Percentiles rank a stretch among this genome's conserved stretches.
These are phyloP conservation scores for Hypoxylon sp. DNA, from an alignment of 2,329 filamentous ascomycete genomes.

Conservation along the genomic window DNA sequence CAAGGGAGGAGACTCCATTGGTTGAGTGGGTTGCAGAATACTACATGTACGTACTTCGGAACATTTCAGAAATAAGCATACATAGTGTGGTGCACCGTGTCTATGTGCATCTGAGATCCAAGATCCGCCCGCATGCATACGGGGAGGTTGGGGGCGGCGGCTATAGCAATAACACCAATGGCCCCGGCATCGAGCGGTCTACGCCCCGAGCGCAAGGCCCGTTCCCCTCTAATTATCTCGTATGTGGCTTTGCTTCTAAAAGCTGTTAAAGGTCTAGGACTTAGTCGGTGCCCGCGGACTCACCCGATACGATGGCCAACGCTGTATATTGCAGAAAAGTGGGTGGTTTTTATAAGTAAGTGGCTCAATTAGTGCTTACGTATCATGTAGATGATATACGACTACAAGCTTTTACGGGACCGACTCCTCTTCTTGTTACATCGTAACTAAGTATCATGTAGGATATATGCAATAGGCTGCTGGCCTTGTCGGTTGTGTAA, in stretches of 20 bases:
- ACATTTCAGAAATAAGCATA: conserved; percentile 11
- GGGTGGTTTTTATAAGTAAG: conserved; percentile 7
- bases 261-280: not conserved
- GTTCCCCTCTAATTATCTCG: not conserved
- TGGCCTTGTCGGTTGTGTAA: conserved; percentile 2
- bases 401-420: not conserved
- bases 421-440: not conserved
- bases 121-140: conserved; percentile 17
- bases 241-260: conserved; percentile 8
- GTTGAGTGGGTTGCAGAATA: not conserved
- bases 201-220: conserved; percentile 1
- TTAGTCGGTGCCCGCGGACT: not conserved
- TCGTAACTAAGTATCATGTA: not conserved
- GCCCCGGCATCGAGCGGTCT: not conserved
- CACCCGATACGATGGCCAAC: conserved; percentile 8
- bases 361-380: conserved; percentile 21
- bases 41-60: not conserved
- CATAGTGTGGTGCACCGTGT: not conserved
- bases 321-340: conserved; percentile 4
- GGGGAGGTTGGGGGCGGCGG: not conserved
- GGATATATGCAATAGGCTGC: not conserved
- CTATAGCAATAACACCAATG: not conserved
- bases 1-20: not conserved
- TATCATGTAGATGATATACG: not conserved
- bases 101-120: conserved; percentile 11